These are phyloP conservation scores for Ganoderma meredithae DNA, from an alignment of 1,284 basidiomycete species.

Conservation along the genomic window DNA sequence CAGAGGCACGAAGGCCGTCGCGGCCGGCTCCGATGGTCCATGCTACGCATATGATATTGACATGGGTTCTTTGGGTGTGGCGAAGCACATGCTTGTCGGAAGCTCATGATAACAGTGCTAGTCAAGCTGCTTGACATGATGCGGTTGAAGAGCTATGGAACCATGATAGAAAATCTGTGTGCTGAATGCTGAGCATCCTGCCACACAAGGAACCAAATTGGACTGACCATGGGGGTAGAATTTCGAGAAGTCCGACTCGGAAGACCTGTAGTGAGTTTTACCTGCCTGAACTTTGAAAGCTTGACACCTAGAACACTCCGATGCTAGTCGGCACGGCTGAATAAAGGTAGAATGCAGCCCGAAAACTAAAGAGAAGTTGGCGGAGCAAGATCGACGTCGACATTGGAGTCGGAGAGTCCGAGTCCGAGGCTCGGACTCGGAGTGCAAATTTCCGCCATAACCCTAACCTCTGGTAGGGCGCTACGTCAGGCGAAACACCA, in stretches of 20 bases:
- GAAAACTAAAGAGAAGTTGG: neutral
- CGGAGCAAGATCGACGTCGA: neutral
- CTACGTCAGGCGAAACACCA: too few species aligned
- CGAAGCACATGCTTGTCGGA: neutral
- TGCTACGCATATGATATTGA: neutral
- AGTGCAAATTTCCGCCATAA: neutral
- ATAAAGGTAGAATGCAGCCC: neutral
- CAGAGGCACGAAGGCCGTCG: neutral
- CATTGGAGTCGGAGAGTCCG: too few species aligned
- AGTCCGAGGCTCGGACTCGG: too few species aligned
- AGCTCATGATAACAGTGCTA: neutral
- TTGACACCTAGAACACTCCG: neutral
- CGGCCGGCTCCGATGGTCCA: neutral
- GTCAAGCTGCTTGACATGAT: neutral
- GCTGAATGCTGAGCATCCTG: neutral
- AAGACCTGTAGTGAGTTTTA: neutral
- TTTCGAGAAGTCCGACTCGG: neutral
- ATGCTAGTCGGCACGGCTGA: neutral
- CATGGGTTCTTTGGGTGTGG: neutral
- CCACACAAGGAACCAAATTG: neutral
- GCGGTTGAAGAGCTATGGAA: neutral
- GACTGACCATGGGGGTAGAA: neutral
- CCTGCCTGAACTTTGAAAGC: neutral
- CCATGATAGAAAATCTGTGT: neutral
- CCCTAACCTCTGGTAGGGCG: slow-evolving; percentile 4